Conservation (phyloP, 805 yeast species). For the Saccharomycopsis sp. region DNA sequence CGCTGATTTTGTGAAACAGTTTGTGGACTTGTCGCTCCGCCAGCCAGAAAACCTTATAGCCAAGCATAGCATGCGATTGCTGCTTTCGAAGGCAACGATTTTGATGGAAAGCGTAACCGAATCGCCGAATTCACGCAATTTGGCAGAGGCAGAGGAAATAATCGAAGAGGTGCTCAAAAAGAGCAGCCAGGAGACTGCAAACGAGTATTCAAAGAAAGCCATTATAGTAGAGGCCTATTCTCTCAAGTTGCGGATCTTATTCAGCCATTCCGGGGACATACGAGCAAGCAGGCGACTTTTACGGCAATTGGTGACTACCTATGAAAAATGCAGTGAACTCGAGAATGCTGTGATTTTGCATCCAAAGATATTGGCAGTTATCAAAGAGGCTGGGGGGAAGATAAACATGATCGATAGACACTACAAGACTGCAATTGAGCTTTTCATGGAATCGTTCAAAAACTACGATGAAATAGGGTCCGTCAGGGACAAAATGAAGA, state of each 20-base stretch:
- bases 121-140: constrained; percentile 20
- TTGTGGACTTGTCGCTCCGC: constrained; percentile 30
- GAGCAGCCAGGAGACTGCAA: constrained; percentile 32
- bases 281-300: neutral
- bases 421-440: constrained; percentile 46
- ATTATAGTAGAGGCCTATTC: constrained; percentile 60
- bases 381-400: constrained; percentile 70
- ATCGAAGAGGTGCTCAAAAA: constrained; percentile 32
- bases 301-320: constrained; percentile 31
- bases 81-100: constrained; percentile 37
- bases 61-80: constrained; percentile 43
- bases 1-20: constrained; percentile 28
- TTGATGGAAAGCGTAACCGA: constrained; percentile 23
- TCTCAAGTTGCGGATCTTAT: constrained; percentile 46
- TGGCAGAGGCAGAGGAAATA: constrained; percentile 30
- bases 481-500: constrained; percentile 44
- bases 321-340: constrained; percentile 40
- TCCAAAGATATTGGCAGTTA: constrained; percentile 66
- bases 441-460: constrained; percentile 50
- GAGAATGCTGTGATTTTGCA: constrained; percentile 61
- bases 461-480: constrained; percentile 64
- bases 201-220: constrained; percentile 40
- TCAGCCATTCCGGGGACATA: neutral
- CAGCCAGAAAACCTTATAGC: constrained; percentile 27
- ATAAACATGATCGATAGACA: constrained; percentile 54